Conservation (phyloP, 2,329 filamentous ascomycete species). For the Rutstroemia sp. region DNA sequence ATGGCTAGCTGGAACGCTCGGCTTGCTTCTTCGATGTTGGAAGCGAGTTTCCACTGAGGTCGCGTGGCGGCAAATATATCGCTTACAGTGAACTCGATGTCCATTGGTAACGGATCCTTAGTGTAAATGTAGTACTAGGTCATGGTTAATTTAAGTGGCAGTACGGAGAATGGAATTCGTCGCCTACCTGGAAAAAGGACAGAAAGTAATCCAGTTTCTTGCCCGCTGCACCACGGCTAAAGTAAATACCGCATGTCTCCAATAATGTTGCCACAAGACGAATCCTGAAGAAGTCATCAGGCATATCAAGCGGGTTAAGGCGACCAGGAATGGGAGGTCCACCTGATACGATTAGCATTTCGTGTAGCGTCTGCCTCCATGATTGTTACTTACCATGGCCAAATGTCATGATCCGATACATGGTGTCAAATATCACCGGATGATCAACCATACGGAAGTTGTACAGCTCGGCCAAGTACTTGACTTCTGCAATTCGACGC, state of each 20-base stretch:
- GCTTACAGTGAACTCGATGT: constrained; percentile 93
- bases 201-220: constrained; percentile 98
- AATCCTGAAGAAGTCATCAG: constrained; percentile 94
- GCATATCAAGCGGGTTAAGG: constrained; percentile 71
- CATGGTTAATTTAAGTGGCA: constrained; percentile 14
- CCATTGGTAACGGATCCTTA: constrained; percentile 87
- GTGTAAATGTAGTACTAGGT: constrained; percentile 81
- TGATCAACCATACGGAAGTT: constrained; percentile 97
- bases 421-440: constrained; percentile 85
- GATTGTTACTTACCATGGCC: constrained; percentile 51
- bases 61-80: constrained; percentile 80
- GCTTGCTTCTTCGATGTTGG: constrained; percentile 73
- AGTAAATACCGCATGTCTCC: constrained; percentile 94
- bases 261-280: constrained; percentile 82
- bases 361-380: neutral
- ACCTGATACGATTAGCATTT: constrained; percentile 35
- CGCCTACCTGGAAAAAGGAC: constrained; percentile 74
- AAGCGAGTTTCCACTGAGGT: constrained; percentile 86
- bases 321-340: constrained; percentile 75
- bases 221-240: constrained; percentile 84
- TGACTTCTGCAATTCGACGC: constrained; percentile 87
- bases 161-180: constrained; percentile 6
- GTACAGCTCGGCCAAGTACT: constrained; percentile 93
- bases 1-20: constrained; percentile 82
- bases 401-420: constrained; percentile 92